Base-by-base conservation (phyloP, 352 stramenopile species). In the Phytophthora sp. region DNA sequence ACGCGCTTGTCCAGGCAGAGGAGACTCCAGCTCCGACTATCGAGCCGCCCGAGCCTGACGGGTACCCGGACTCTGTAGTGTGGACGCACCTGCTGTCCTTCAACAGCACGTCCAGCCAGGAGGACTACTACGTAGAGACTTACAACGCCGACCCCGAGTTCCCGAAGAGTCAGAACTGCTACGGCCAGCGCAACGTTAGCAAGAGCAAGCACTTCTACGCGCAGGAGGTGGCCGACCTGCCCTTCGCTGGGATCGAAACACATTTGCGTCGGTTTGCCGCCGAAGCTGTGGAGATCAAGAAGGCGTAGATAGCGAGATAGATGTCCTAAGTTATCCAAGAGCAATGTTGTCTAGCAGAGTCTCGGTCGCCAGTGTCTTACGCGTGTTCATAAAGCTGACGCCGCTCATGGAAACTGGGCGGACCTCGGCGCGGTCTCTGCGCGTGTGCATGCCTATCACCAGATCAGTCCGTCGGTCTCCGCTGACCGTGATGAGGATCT, bases 61-160 rank as follows among this genome's bases (percentile, higher is more conserved):
- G 72, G 69, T 69, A 74, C 44, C 67, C 72, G n/a, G 78, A 88
- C 43, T 78, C 77, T 5, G 45, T 65, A 10, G 75, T 92, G 31
- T 89, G 84, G 75, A 91, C 85, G n/a, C 81, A 92, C 49, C 48
- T 94, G 61, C 52, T 85, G 61, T 74, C 76, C 44, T 86, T 91
- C 59, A 83, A 82, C 51, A 74, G 64, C 8, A 64, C 58, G 7
- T 72, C 59, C 0, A 69, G 55, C 8, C 61, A 61, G n/a, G 54
- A 49, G 13, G 45, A 87, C 59, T 91, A 88, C 66, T 68, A 66
- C 42, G 62, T 91, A 11, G 62, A 88, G 50, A 84, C 80, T 44
- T 91, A 75, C 56, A 72, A 80, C 8, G 77, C 63, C 35, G 59
- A 60, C n/a, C 53, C 66, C 2, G 54, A 69, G 17, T 83, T 87